A percentile compares a stretch with the other conserved stretches of the same genome.
phyloP scores from a whole-genome alignment of 2,329 filamentous ascomycete species.

The Pseudopithomyces maydicus region DNA sequence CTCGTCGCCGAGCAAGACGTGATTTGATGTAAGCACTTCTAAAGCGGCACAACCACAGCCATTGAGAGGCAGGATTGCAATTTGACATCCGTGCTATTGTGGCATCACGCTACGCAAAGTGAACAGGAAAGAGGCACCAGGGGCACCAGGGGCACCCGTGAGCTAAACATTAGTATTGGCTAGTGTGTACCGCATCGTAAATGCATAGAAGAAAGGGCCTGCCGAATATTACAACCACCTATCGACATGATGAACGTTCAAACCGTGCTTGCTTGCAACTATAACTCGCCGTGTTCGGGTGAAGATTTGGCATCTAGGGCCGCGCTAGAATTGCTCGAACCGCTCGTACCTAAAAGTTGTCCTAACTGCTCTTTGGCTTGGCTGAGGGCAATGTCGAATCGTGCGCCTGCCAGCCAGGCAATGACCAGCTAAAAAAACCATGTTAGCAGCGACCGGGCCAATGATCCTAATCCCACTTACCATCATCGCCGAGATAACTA shows the following conservation, averaged over 20 bases:
- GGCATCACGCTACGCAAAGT: conserved; percentile 14
- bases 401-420: conserved; percentile 81
- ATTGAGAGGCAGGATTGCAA: conserved; percentile 85
- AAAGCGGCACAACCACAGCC: conserved; percentile 89
- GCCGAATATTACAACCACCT: conserved; percentile 38
- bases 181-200: conserved; percentile 13
- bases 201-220: conserved; percentile 15
- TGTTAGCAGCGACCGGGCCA: conserved; percentile 21
- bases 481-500: conserved; percentile 77
- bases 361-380: conserved; percentile 60
- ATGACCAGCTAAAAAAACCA: conserved; percentile 65
- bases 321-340: not conserved
- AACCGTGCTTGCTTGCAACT: conserved; percentile 10
- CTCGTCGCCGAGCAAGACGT: conserved; percentile 34
- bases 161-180: conserved; percentile 32
- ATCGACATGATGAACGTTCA: conserved; percentile 20
- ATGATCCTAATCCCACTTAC: conserved; percentile 57
- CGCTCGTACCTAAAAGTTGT: conserved; percentile 37
- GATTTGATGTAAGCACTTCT: conserved; percentile 77
- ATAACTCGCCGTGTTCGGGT: conserved; percentile 50
- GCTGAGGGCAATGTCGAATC: conserved; percentile 73
- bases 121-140: not conserved
- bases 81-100: conserved; percentile 96
- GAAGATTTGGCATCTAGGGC: conserved; percentile 16
- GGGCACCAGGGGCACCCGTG: not conserved